phyloP scores from a whole-genome alignment of 2,329 filamentous ascomycete species.

The Karstenula rhodostoma region DNA sequence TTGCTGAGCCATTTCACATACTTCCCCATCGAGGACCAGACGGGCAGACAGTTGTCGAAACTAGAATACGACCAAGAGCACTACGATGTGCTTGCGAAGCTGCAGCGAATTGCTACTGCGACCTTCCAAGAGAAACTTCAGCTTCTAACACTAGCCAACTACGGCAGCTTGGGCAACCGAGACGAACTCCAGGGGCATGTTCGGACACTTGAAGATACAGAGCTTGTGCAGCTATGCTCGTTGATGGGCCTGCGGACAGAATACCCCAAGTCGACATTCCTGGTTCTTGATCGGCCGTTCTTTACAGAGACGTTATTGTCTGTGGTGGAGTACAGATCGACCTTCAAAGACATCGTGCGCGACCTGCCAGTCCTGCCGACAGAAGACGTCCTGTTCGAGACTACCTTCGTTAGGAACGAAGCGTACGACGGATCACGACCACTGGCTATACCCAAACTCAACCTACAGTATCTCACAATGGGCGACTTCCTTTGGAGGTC shows the following conservation, averaged over 20 bases:
- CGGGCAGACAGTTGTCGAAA: constrained; percentile 75
- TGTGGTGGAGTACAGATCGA: constrained; percentile 77
- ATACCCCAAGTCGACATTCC: constrained; percentile 77
- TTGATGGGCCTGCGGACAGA: constrained; percentile 79
- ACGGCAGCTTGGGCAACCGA: constrained; percentile 83
- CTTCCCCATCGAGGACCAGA: constrained; percentile 92
- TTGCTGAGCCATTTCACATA: constrained; percentile 87
- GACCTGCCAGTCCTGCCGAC: constrained; percentile 82
- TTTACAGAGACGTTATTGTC: constrained; percentile 76
- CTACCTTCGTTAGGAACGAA: constrained; percentile 80
- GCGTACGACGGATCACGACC: constrained; percentile 86
- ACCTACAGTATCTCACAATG: constrained; percentile 92
- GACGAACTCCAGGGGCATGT: constrained; percentile 81
- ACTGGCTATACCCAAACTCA: constrained; percentile 90
- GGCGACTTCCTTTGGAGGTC: constrained; percentile 98
- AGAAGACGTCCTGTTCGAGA: constrained; percentile 81
- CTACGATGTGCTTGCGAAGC: constrained; percentile 75
- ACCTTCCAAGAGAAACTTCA: constrained; percentile 86
- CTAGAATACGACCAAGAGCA: constrained; percentile 81
- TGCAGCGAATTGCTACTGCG: constrained; percentile 81
- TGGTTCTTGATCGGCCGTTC: constrained; percentile 70
- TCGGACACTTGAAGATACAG: constrained; percentile 74
- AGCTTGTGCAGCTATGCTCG: constrained; percentile 73
- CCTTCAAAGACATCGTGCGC: constrained; percentile 81
- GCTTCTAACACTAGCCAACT: constrained; percentile 92